A percentile compares a stretch with the other conserved stretches of the same genome.
Conservation (phyloP, 2,329 filamentous ascomycete genomes). For the Aspergillus oerlinghausenensis region DNA sequence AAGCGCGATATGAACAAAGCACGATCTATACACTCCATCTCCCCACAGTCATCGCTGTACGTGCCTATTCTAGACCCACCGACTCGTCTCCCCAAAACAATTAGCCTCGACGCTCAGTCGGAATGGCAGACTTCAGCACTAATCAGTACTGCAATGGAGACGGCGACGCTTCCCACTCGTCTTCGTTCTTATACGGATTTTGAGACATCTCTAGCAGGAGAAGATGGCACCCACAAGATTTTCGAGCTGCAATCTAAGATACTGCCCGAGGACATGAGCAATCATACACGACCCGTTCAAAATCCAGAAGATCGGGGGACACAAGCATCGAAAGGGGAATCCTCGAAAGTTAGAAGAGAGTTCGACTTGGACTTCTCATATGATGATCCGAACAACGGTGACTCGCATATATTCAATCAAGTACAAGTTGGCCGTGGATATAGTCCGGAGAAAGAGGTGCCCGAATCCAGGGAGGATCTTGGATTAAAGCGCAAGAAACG, state of each 20-base stretch:
- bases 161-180: constrained; percentile 69
- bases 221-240: constrained; percentile 70
- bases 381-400: constrained; percentile 18
- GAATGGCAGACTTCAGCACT: constrained; percentile 78
- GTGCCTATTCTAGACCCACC: constrained; percentile 68
- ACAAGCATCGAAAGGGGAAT: constrained; percentile 7
- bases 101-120: constrained; percentile 59
- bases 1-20: constrained; percentile 69
- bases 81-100: constrained; percentile 49
- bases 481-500: constrained; percentile 27
- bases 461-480: constrained; percentile 16
- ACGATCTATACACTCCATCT: constrained; percentile 63
- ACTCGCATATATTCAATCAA: constrained; percentile 33
- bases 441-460: constrained; percentile 12
- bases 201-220: constrained; percentile 47
- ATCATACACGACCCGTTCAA: constrained; percentile 2
- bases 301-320: neutral
- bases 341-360: constrained; percentile 20
- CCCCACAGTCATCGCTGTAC: constrained; percentile 68
- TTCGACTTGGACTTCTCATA: constrained; percentile 40
- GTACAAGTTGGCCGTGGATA: constrained; percentile 30
- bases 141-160: constrained; percentile 72
- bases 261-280: constrained; percentile 22
- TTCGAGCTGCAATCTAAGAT: constrained; percentile 69
- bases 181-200: constrained; percentile 34